Base-by-base conservation (phyloP, 768 basidiomycete genomes). In the Mycena vitilis region DNA sequence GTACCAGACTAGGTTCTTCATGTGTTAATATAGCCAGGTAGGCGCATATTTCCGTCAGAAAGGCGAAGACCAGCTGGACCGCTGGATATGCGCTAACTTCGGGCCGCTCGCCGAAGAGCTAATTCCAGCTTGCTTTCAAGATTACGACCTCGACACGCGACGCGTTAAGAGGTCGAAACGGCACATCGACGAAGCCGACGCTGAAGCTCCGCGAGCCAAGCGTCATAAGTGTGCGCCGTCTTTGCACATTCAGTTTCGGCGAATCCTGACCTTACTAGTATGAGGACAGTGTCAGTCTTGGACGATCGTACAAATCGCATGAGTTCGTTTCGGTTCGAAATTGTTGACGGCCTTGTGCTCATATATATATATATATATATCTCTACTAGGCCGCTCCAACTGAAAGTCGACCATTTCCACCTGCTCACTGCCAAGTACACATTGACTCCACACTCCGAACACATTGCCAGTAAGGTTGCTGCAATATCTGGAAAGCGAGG, bases 21-120 rank as follows among this genome's bases (percentile, higher is more conserved):
- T n/a, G 45, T 22, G 7, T 8, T 48, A 22, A 22, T 48, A 22
- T 22, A 2, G 9, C 16, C 6, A 15, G 4, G 9, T 48, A 48
- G 57, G 57, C 42, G 57, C 57, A 13, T 58, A 58, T 38, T 58
- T 58, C 44, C 57, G 57, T 36, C 44, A 44, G 40, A 42, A 44
- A n/a, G 57, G 57, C 23, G 57, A 58, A 20, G 42, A 58, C 20
- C 44, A 47, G 25, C 30, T 58, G 44, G 37, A 58, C 13, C 40
- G 42, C 9, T 58, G 23, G 22, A 58, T 58, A 5, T 58, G 57
- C 57, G 22, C 40, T 25, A 58, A 58, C 16, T 58, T 58, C 20
- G 57, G 57, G 9, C 44, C 42, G 9, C 57, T 58, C 13, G 57
- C 57, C 25, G 57, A 58, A 42, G 13, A 22, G 42, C n/a, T 55